These are phyloP conservation scores for Dactylellina drechsleri DNA, from an alignment of 2,329 filamentous ascomycete genomes.

Conservation along the genomic window DNA sequence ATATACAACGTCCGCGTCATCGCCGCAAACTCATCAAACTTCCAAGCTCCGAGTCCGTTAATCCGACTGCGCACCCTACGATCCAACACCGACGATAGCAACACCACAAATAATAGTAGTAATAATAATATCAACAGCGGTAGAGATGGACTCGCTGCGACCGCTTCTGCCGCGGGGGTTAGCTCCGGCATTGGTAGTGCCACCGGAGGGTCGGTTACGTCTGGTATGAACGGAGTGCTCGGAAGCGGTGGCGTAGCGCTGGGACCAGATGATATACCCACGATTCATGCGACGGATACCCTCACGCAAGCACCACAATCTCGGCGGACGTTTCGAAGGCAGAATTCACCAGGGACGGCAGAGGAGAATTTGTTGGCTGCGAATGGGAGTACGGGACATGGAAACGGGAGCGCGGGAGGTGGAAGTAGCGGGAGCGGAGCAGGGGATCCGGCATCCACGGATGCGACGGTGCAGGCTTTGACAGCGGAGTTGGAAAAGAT, in stretches of 20 bases:
- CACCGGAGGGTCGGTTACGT: conserved; percentile 13
- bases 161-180: conserved; percentile 55
- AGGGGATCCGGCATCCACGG: conserved; percentile 47
- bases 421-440: background rate
- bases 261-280: conserved; percentile 56
- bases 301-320: conserved; percentile 42
- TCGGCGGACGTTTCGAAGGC: conserved; percentile 48
- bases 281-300: conserved; percentile 55
- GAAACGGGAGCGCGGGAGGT: background rate
- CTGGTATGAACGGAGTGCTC: conserved; percentile 33
- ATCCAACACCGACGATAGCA: conserved; percentile 63
- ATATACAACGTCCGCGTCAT: conserved; percentile 95
- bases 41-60: conserved; percentile 86
- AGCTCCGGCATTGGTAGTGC: conserved; percentile 59
- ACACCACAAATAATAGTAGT: conserved; percentile 58
- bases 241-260: conserved; percentile 44
- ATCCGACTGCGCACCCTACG: conserved; percentile 81
- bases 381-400: conserved; percentile 29
- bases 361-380: conserved; percentile 48
- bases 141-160: too few relatives aligned
- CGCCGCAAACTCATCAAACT: conserved; percentile 89
- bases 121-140: conserved; percentile 24
- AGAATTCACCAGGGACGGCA: conserved; percentile 47
- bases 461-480: conserved; percentile 63
- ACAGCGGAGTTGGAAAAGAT: conserved; percentile 83